These are phyloP conservation scores for Fusarium sp. DNA, from an alignment of 2,329 filamentous ascomycete species.

Conservation along the genomic window DNA sequence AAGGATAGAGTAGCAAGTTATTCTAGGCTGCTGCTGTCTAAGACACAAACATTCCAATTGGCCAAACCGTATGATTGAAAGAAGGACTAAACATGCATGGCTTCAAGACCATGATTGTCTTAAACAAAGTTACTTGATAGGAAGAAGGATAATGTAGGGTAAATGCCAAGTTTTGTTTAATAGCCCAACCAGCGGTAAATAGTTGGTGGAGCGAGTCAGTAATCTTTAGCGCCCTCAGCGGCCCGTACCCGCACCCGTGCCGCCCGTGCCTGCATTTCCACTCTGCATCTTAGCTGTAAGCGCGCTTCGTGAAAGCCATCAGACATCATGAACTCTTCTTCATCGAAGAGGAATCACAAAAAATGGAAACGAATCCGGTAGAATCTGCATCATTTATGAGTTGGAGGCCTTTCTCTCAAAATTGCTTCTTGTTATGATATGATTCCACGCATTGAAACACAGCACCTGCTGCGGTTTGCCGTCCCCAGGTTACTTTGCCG, in stretches of 20 bases:
- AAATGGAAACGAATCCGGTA: too few species aligned
- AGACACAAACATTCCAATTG: neutral
- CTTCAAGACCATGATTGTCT: neutral
- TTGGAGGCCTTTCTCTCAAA: neutral
- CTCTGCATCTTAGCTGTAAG: neutral
- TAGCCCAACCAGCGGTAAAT: neutral
- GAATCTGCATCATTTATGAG: neutral
- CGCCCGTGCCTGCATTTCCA: constrained; percentile 5
- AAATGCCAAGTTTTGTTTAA: neutral
- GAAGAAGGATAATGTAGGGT: neutral
- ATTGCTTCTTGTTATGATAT: neutral
- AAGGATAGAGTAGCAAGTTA: neutral
- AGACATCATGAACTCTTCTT: too few species aligned
- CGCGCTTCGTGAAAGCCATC: neutral
- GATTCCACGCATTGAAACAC: neutral
- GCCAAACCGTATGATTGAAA: neutral
- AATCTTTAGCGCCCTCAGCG: constrained; percentile 30
- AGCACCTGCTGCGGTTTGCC: constrained; percentile 4
- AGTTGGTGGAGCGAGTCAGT: constrained; percentile 3
- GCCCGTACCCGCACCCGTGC: constrained; percentile 27
- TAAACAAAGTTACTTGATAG: neutral
- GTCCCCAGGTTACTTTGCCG: constrained; percentile 12
- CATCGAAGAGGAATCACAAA: too few species aligned
- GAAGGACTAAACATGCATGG: neutral
- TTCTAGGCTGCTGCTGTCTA: neutral